Base-by-base conservation (phyloP, 306 rosid species). In the Rubus parviflorus region DNA sequence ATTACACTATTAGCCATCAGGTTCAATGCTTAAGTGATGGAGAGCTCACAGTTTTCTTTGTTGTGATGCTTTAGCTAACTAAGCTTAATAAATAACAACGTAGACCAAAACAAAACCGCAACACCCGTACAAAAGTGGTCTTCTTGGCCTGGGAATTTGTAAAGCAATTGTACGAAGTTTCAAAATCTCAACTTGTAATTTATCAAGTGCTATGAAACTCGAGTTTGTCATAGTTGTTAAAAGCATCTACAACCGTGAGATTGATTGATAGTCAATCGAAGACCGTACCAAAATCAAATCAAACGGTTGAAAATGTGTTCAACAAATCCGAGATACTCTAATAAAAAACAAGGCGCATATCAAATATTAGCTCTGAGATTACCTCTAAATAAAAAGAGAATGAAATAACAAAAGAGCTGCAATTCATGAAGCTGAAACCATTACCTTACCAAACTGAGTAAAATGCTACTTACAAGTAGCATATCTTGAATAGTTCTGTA, bases 401-500 rank as follows among this genome's bases (percentile, higher is more conserved):
- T 2, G 8, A 25, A 25, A 30, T 5, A 14, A 35, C 43, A 14
- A 14, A 30, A 3, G 15, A 62, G 68, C 14, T 30, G 43, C 43
- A 35, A 61, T 30, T 30, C 20, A 11, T 2, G 40, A 23, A 11
- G 40, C 40, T 7, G 46, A 64, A 38, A 35, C 46, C 47, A 64
- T 16, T 15, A 43, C 6, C 53, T 12, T 41, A 17, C 10, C 49
- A 8, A 15, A 17, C 38, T 4, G 17, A 7, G 61, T 43, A 10
- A 53, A 56, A 20, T 63, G 43, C 49, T 54, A 41, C 49, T 64
- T 23, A 25, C 0, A 40, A 73, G 37, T 56, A 42, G 42, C 52
- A 82, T 23, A 66, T 53, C 41, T 66, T 79, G 74, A 45, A 38
- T 38, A 38, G 45, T 65, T 70, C 65, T 79, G 83, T 83, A 79